Base-by-base conservation (phyloP, 176 grass and related monocot genomes). In the Zizania latifolia region DNA sequence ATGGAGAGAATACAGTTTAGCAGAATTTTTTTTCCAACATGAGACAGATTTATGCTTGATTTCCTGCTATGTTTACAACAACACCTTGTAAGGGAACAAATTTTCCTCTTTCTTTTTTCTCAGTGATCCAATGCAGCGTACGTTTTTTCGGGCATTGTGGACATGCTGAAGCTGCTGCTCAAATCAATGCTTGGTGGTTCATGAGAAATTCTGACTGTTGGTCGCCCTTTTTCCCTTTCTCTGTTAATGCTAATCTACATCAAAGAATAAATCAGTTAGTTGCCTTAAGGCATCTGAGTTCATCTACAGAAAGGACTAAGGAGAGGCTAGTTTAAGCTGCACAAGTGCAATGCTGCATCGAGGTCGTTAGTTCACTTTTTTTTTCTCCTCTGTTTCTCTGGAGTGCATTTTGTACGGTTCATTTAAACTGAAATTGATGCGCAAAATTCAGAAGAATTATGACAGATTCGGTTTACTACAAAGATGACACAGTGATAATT, bases 61-160 rank as follows among this genome's bases (percentile, higher is more conserved):
- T 37, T 19, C 27, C 38, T 24, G 19, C 14, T 45, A 14, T 10
- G 16, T 45, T n/a, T n/a, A 43, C 17, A 43, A 58, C 43, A 55
- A 19, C 23, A 21, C 10, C 6, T 50, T n/a, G 1, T 1, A 6
- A 23, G 23, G 45, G 13, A 29, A 12, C 4, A 2, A 13, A 39
- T 40, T 50, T 75, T n/a, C n/a, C n/a, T 5, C 29, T 43, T 71
- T 79, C 19, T 6, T 40, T 81, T 54, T 63, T 88, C n/a, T 61
- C 78, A 97, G 94, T 61, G 94, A 97, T 79, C 94, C 94, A 54
- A 92, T 84, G 78, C 78, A 70, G 70, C 83, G 94, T 4, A 90
- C 94, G 23, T 76, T 88, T 97, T 93, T 80, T 97, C 94, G 0
- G 92, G 91, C 55, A 97, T 93, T 23, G 91, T 97, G 13, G 91